Evolutionary conservation across 768 basidiomycete genomes (phyloP).

Genomic region (Mycena leptocephala): DNA sequence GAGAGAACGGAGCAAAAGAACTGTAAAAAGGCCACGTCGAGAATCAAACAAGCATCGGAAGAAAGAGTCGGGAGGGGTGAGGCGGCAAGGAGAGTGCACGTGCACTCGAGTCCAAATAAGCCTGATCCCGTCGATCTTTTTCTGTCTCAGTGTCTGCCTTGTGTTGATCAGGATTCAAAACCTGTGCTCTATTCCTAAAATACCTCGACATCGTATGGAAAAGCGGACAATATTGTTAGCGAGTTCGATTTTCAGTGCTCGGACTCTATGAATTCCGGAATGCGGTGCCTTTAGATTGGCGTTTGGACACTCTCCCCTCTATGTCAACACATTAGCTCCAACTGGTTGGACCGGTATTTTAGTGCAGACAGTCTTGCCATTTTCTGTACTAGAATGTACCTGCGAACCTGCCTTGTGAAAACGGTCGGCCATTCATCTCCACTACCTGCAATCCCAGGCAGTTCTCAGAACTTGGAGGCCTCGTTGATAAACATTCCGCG

Average conservation of each 20-base stretch:
- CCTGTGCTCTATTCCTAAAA: too few species aligned
- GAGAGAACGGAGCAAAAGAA: background rate
- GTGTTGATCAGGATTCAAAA: too few species aligned
- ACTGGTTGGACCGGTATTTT: background rate
- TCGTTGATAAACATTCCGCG: background rate
- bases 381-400: too few species aligned
- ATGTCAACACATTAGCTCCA: background rate
- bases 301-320: background rate
- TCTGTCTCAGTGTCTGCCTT: background rate
- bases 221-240: background rate
- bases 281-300: background rate
- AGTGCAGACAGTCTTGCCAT: background rate
- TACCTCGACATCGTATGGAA: background rate
- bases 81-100: background rate
- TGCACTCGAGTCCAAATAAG: background rate
- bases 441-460: background rate
- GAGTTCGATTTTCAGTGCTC: background rate
- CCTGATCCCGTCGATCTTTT: background rate
- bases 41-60: conserved; percentile 23
- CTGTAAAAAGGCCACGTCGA: background rate
- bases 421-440: background rate
- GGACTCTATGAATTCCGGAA: background rate
- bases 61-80: background rate
- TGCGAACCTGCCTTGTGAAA: too few species aligned
- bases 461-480: too few species aligned